phyloP scores from a whole-genome alignment of 2,329 filamentous ascomycete species.

The Torrubiellomyces zombiae region DNA sequence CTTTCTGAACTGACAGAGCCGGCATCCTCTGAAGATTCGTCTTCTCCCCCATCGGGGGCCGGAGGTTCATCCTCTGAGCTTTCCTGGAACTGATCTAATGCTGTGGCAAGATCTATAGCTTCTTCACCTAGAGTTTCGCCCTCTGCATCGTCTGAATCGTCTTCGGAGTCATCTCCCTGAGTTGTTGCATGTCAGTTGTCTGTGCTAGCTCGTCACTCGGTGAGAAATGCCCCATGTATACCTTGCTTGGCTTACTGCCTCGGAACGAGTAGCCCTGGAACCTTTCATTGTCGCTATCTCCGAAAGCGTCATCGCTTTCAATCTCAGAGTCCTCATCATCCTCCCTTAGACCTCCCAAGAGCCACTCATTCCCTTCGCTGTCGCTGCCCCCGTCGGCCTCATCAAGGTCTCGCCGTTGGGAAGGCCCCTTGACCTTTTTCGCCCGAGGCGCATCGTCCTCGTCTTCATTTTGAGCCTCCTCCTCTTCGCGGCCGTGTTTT shows the following conservation, averaged over 20 bases:
- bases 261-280: constrained; percentile 57
- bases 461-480: constrained; percentile 30
- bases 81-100: constrained; percentile 37
- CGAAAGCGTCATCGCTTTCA: constrained; percentile 65
- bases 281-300: constrained; percentile 70
- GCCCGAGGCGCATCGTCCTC: constrained; percentile 26
- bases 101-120: constrained; percentile 41
- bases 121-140: constrained; percentile 41
- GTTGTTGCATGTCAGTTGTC: background rate
- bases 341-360: constrained; percentile 43
- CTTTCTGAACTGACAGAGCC: constrained; percentile 24
- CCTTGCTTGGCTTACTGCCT: constrained; percentile 24
- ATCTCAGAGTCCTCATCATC: constrained; percentile 48
- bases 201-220: background rate
- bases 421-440: constrained; percentile 24
- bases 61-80: constrained; percentile 30
- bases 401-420: constrained; percentile 28
- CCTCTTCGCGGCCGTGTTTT: constrained; percentile 27
- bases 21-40: too few relatives aligned
- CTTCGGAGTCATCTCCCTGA: constrained; percentile 19
- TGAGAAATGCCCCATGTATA: background rate
- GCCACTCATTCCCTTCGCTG: constrained; percentile 75
- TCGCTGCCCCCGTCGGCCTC: constrained; percentile 62
- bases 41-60: too few relatives aligned
- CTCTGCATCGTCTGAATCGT: constrained; percentile 43